A percentile compares a stretch with the other conserved stretches of the same genome.
Evolutionary conservation across 2,329 filamentous ascomycete species (phyloP).

Genomic region (Aspergillus sclerotialis): DNA sequence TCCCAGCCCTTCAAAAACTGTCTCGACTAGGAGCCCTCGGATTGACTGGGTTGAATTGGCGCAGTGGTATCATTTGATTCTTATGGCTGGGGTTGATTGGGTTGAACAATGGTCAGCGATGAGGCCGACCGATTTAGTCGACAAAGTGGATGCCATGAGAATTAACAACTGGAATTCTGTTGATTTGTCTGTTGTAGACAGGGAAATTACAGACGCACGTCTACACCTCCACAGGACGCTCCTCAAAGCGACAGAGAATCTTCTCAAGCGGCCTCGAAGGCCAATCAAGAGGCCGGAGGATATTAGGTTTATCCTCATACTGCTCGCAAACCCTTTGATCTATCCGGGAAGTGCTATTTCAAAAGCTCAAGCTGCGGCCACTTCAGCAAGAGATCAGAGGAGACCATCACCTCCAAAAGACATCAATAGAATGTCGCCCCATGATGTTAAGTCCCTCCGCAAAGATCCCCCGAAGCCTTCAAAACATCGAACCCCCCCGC

Average conservation of each 20-base stretch:
- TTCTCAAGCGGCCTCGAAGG: conserved; percentile 72
- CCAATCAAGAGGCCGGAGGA: conserved; percentile 62
- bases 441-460: conserved; percentile 9
- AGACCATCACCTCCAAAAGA: conserved; percentile 23
- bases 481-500: conserved; percentile 19
- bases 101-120: conserved; percentile 52
- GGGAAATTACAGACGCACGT: conserved; percentile 54
- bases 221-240: conserved; percentile 62
- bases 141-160: conserved; percentile 14
- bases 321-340: conserved; percentile 72
- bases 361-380: conserved; percentile 7
- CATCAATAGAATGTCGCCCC: conserved; percentile 9
- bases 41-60: conserved; percentile 68
- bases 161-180: conserved; percentile 35
- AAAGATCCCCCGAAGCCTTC: conserved; percentile 9
- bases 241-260: conserved; percentile 69
- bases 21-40: conserved; percentile 56
- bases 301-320: conserved; percentile 68
- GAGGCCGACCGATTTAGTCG: conserved; percentile 25
- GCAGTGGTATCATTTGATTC: conserved; percentile 67
- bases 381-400: conserved; percentile 16
- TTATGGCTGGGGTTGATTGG: conserved; percentile 65
- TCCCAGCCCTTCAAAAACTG: conserved; percentile 25
- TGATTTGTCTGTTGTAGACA: conserved; percentile 42
- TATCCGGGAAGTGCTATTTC: conserved; percentile 37